Evolutionary conservation across 768 basidiomycete genomes (phyloP).

Genomic region (Kwoniella newhampshirensis): DNA sequence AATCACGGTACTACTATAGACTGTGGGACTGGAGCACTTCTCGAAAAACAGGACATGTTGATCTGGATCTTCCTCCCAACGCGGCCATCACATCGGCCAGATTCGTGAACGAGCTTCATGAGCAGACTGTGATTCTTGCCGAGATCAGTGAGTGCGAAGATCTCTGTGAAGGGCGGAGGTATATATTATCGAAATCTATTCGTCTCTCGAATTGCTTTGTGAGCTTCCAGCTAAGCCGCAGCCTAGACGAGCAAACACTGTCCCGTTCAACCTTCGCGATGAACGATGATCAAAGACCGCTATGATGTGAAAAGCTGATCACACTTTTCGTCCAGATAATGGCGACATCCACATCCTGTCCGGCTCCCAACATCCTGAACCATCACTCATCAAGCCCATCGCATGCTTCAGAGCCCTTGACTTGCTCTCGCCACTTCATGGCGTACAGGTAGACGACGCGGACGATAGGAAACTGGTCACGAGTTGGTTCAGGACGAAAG

Average conservation of each 20-base stretch:
- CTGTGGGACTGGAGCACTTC: slow-evolving; percentile 39
- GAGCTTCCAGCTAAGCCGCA: background rate
- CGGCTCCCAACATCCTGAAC: slow-evolving; percentile 27
- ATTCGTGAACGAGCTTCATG: slow-evolving; percentile 47
- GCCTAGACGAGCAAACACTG: too few species aligned
- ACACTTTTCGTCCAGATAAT: slow-evolving; percentile 19
- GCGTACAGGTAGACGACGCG: background rate
- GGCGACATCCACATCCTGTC: slow-evolving; percentile 44
- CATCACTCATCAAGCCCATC: slow-evolving; percentile 24
- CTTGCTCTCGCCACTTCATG: background rate
- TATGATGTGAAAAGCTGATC: too few species aligned
- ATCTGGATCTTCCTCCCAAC: slow-evolving; percentile 24
- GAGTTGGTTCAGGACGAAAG: slow-evolving; percentile 42
- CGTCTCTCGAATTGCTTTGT: background rate
- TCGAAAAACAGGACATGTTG: slow-evolving; percentile 26
- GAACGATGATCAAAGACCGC: too few species aligned
- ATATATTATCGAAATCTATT: background rate
- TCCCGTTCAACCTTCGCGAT: too few species aligned
- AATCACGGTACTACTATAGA: slow-evolving; percentile 4
- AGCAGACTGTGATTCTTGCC: slow-evolving; percentile 33
- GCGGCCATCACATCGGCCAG: slow-evolving; percentile 26
- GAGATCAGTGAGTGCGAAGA: slow-evolving; percentile 34
- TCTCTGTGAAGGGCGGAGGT: too few species aligned
- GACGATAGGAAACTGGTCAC: slow-evolving; percentile 18
- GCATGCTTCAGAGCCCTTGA: slow-evolving; percentile 41